Evolutionary conservation across 306 rosid species (phyloP).

Genomic region (Sechiopsis laciniata): DNA sequence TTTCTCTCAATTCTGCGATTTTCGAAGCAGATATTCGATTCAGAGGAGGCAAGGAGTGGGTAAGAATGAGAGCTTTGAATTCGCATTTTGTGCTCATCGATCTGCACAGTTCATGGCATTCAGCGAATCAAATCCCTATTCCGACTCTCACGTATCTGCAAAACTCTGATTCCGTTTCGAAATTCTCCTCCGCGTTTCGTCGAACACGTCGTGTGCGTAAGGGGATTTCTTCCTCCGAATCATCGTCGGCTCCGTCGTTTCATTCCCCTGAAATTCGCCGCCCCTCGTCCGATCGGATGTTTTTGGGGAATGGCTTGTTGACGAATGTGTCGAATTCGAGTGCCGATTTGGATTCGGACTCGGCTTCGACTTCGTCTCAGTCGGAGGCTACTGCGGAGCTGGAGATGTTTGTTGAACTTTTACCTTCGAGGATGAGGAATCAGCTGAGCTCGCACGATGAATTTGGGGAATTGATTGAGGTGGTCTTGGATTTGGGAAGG

Average conservation of each 20-base stretch:
- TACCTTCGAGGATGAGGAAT: constrained; percentile 62
- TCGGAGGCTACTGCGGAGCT: constrained; percentile 49
- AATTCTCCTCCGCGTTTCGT: constrained; percentile 45
- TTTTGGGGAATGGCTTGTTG: constrained; percentile 37
- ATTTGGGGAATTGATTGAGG: constrained; percentile 68
- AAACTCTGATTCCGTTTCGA: constrained; percentile 36
- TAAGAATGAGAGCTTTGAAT: constrained; percentile 52
- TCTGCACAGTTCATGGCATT: constrained; percentile 53
- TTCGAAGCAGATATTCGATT: not conserved
- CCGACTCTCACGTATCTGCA: constrained; percentile 41
- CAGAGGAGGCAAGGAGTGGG: not conserved
- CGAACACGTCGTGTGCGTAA: constrained; percentile 36
- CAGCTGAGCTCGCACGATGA: constrained; percentile 53
- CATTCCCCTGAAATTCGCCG: constrained; percentile 61
- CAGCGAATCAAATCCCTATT: constrained; percentile 43
- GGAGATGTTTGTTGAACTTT: constrained; percentile 53
- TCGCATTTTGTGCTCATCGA: constrained; percentile 64
- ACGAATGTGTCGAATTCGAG: constrained; percentile 21
- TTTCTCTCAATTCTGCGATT: not conserved
- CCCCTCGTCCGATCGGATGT: constrained; percentile 73
- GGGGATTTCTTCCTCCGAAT: constrained; percentile 13
- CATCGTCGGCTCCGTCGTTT: constrained; percentile 28
- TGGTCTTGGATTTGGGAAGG: constrained; percentile 93
- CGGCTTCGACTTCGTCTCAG: constrained; percentile 32
- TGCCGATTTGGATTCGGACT: constrained; percentile 23